These are phyloP conservation scores for Sparassis latifolia DNA, from an alignment of 1,284 basidiomycete genomes.

Conservation along the genomic window DNA sequence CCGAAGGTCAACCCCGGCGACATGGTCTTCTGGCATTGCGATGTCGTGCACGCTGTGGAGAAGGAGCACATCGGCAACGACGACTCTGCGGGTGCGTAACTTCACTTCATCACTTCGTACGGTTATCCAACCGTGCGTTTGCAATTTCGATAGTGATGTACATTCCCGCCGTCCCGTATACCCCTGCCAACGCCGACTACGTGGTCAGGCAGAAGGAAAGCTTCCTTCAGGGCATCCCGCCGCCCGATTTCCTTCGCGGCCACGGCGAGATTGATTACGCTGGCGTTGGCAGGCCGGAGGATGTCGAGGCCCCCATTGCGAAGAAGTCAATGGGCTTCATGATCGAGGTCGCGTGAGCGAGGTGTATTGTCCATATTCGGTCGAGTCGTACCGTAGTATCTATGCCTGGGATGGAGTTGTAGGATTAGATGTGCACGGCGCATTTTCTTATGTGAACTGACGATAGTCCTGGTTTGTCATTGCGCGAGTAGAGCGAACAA, in stretches of 20 bases:
- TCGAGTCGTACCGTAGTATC: slow-evolving; percentile 3
- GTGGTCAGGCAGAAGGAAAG: slow-evolving; percentile 53
- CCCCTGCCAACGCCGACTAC: slow-evolving; percentile 57
- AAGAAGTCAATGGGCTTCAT: slow-evolving; percentile 50
- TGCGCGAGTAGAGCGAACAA: too few species aligned
- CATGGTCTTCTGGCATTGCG: slow-evolving; percentile 84
- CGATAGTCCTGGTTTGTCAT: too few species aligned
- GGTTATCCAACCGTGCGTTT: neutral
- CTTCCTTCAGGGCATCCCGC: slow-evolving; percentile 55
- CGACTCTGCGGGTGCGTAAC: slow-evolving; percentile 60
- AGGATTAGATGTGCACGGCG: too few species aligned
- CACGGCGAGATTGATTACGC: slow-evolving; percentile 48
- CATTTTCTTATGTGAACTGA: too few species aligned
- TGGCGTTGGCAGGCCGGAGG: slow-evolving; percentile 42
- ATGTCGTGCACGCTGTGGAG: slow-evolving; percentile 81
- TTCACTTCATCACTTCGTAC: slow-evolving; percentile 1
- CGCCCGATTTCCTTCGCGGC: slow-evolving; percentile 70
- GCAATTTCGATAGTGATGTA: slow-evolving; percentile 54
- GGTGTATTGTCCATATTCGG: too few species aligned
- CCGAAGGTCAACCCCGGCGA: slow-evolving; percentile 76
- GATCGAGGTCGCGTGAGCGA: slow-evolving; percentile 17
- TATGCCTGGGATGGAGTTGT: neutral
- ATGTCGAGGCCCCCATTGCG: slow-evolving; percentile 42
- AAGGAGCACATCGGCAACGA: slow-evolving; percentile 55
- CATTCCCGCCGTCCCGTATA: slow-evolving; percentile 75